Conservation (phyloP, 1,284 basidiomycete genomes). For the Tilletia indica region DNA sequence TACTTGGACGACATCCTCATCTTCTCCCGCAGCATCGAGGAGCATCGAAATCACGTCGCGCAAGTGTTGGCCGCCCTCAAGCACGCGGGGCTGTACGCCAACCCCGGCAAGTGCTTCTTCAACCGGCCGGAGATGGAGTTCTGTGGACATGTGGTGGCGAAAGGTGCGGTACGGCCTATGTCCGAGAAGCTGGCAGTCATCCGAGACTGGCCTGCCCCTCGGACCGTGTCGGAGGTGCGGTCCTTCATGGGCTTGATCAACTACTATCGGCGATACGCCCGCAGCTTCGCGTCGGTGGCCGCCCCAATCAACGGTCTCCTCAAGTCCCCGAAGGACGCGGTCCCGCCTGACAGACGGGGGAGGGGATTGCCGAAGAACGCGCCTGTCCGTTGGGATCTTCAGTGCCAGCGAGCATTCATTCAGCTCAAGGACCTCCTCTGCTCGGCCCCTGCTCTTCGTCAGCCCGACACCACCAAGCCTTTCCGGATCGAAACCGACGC, state of each 20-base stretch:
- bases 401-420: not conserved
- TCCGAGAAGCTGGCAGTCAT: conserved; percentile 57
- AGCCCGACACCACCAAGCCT: not conserved
- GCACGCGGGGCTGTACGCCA: conserved; percentile 11
- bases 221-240: conserved; percentile 30
- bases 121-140: conserved; percentile 4
- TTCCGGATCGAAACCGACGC: conserved; percentile 15
- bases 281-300: not conserved
- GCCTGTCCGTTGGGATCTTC: not conserved
- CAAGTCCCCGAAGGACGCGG: not conserved
- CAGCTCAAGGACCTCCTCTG: not conserved
- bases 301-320: not conserved
- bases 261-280: conserved; percentile 10
- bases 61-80: conserved; percentile 8
- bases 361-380: too few relatives aligned
- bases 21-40: not conserved
- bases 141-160: conserved; percentile 12
- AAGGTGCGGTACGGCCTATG: not conserved
- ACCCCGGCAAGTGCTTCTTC: conserved; percentile 18
- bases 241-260: conserved; percentile 17
- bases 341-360: too few relatives aligned
- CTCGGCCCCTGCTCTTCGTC: not conserved
- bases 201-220: conserved; percentile 57
- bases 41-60: conserved; percentile 17
- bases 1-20: conserved; percentile 23